These are phyloP conservation scores for Termitomyces sp. DNA, from an alignment of 768 basidiomycete genomes.

Conservation along the genomic window DNA sequence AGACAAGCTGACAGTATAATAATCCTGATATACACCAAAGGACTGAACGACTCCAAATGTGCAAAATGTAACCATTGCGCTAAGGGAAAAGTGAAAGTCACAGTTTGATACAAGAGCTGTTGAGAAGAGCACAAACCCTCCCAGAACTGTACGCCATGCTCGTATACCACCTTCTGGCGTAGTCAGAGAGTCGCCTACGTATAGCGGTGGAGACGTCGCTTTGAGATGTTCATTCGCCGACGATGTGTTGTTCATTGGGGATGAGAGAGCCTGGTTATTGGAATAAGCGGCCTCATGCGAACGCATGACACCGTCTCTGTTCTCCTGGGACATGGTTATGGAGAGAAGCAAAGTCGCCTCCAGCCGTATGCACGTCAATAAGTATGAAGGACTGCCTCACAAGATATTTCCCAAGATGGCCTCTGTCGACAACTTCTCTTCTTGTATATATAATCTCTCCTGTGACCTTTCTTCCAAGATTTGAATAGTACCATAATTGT, in stretches of 20 bases:
- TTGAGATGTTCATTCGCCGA: conserved; percentile 13
- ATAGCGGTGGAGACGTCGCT: background rate
- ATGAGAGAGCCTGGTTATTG: conserved; percentile 6
- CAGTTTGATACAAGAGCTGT: background rate
- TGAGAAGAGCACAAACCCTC: conserved; percentile 32
- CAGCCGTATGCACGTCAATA: conserved; percentile 14
- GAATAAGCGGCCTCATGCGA: conserved; percentile 2
- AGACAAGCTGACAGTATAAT: conserved; percentile 32
- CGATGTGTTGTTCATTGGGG: conserved; percentile 3
- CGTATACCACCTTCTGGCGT: conserved; percentile 41
- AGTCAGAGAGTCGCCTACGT: conserved; percentile 5
- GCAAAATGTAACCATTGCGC: conserved; percentile 38
- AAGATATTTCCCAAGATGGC: conserved; percentile 13
- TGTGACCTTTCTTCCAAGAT: background rate
- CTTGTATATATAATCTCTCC: too few species aligned
- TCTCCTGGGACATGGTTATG: conserved; percentile 12
- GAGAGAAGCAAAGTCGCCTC: conserved; percentile 11
- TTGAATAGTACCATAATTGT: too few species aligned
- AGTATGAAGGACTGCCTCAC: conserved; percentile 17
- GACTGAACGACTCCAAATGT: conserved; percentile 45
- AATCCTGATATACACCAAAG: conserved; percentile 49
- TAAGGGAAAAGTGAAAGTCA: conserved; percentile 9
- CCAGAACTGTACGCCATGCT: conserved; percentile 41
- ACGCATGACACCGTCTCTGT: conserved; percentile 3
- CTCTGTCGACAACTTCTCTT: conserved; percentile 9